These are phyloP conservation scores for Omphalea diandra DNA, from an alignment of 441 rosid species.

Conservation along the genomic window DNA sequence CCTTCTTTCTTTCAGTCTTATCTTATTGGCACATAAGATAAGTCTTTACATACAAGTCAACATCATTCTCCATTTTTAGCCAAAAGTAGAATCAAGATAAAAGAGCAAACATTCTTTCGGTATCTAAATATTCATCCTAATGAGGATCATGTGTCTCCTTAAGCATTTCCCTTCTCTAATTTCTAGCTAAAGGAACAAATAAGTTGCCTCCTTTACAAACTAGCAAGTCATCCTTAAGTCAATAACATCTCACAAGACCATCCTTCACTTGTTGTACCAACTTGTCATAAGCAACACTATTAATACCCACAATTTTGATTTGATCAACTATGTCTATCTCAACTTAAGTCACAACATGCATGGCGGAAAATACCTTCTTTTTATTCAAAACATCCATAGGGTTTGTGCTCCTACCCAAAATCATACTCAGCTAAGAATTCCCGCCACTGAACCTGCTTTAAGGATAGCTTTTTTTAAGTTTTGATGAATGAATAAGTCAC, in stretches of 20 bases:
- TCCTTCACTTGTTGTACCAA: background rate
- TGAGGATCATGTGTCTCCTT: background rate
- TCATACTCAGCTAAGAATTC: background rate
- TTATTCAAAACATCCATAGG: background rate
- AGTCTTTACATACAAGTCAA: background rate
- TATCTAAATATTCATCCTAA: background rate
- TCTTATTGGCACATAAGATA: conserved; percentile 1
- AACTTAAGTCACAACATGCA: background rate
- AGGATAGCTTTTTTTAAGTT: no score
- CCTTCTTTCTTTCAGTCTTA: background rate
- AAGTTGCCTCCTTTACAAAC: background rate
- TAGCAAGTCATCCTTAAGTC: background rate
- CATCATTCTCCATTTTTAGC: background rate
- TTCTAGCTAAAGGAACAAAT: background rate
- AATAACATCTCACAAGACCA: background rate
- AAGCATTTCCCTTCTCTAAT: background rate
- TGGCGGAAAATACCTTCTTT: background rate
- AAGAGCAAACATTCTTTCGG: background rate
- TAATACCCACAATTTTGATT: accelerated
- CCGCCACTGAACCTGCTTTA: no score
- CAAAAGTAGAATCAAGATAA: background rate
- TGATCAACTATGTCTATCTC: background rate
- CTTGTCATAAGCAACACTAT: background rate
- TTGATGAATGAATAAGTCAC: no score
- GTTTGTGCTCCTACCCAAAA: background rate